phyloP scores from a whole-genome alignment of 257 asterid species.

The Nicotiana paniculata region DNA sequence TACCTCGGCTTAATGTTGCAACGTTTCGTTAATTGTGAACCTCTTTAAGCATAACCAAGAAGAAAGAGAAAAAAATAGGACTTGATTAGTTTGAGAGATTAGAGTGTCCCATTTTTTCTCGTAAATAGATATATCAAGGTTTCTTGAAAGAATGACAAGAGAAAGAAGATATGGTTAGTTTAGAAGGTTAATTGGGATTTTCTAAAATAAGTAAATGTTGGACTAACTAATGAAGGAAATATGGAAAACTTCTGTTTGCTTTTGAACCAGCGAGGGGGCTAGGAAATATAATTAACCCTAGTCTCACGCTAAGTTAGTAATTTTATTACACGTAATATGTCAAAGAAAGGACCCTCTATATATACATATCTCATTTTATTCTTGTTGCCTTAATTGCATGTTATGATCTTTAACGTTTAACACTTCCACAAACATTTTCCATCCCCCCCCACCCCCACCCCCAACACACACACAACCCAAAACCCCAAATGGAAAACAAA shows the following conservation, averaged over 20 bases:
- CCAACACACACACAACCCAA: no score
- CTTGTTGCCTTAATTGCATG: neutral
- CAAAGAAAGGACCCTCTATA: neutral
- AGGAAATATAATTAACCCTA: neutral
- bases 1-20: no score
- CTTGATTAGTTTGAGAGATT: no score
- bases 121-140: neutral
- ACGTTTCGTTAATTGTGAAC: no score
- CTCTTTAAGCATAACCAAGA: no score
- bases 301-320: neutral
- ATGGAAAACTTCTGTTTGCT: neutral
- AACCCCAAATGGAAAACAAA: neutral
- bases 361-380: neutral
- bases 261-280: neutral
- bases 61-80: no score
- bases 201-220: neutral
- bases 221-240: slow-evolving; percentile 1
- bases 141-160: neutral
- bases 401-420: neutral
- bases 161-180: neutral
- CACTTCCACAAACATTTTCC: neutral
- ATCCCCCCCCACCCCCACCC: no score
- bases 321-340: neutral
- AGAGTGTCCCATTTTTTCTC: no score
- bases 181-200: neutral